phyloP scores from a whole-genome alignment of 495 filamentous ascomycete genomes.

The Rhypophila decipiens region DNA sequence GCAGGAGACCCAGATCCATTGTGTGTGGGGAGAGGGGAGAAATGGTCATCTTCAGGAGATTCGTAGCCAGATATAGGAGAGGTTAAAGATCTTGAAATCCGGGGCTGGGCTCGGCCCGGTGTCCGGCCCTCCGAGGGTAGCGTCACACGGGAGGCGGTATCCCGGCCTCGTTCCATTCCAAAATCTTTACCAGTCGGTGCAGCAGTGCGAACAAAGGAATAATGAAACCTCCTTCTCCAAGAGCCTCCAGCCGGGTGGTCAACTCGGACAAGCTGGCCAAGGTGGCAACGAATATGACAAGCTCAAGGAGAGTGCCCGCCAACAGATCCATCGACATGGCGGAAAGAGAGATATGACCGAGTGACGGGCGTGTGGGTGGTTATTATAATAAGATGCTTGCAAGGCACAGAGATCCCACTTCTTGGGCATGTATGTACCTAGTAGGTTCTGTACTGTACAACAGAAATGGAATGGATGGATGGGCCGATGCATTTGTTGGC shows the following conservation, averaged over 20 bases:
- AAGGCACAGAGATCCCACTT: too few relatives aligned
- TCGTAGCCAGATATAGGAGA: slow-evolving; percentile 3
- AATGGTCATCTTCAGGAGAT: slow-evolving; percentile 8
- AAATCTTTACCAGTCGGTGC: slow-evolving; percentile 6
- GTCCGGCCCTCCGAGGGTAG: background rate
- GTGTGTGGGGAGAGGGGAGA: background rate
- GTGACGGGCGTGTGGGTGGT: too few relatives aligned
- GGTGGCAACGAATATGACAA: slow-evolving; percentile 11
- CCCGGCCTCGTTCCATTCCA: background rate
- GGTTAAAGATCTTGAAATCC: too few relatives aligned
- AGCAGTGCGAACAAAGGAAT: slow-evolving; percentile 5
- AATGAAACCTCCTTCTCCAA: slow-evolving; percentile 4
- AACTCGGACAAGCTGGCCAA: slow-evolving; percentile 11
- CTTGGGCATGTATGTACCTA: too few relatives aligned
- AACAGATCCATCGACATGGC: slow-evolving; percentile 3
- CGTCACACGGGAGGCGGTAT: background rate
- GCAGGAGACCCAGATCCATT: background rate
- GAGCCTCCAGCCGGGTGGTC: slow-evolving; percentile 7
- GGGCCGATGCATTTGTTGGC: too few relatives aligned
- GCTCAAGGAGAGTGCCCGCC: slow-evolving; percentile 11
- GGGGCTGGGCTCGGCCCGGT: too few relatives aligned
- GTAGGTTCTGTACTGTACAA: too few relatives aligned
- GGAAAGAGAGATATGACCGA: too few relatives aligned
- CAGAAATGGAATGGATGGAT: too few relatives aligned
- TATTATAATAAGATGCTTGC: too few relatives aligned